Evolutionary conservation across 345 rosid species (phyloP).

Genomic region (Odontarrhena argentea): DNA sequence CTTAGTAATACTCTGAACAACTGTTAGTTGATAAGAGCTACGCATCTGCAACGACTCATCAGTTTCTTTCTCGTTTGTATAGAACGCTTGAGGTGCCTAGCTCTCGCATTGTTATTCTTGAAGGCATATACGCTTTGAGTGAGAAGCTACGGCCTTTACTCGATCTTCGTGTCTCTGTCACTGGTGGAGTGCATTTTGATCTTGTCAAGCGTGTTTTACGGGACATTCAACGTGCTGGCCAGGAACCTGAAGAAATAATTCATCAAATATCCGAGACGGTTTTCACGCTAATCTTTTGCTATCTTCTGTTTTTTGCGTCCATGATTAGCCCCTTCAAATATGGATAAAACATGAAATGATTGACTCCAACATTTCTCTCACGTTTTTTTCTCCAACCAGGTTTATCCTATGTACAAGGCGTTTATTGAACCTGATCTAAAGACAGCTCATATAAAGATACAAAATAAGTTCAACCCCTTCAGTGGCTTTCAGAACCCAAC

Average conservation of each 20-base stretch:
- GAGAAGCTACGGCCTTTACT: slow-evolving; percentile 84
- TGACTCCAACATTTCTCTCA: slow-evolving; percentile 19
- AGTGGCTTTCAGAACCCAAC: slow-evolving; percentile 96
- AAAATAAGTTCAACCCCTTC: slow-evolving; percentile 97
- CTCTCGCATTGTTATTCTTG: slow-evolving; percentile 88
- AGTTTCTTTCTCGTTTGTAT: slow-evolving; percentile 36
- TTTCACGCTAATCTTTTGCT: slow-evolving; percentile 34
- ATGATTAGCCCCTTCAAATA: slow-evolving; percentile 16
- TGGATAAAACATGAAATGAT: slow-evolving; percentile 5
- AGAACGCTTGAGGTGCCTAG: slow-evolving; percentile 92
- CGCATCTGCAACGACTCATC: slow-evolving; percentile 24
- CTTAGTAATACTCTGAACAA: slow-evolving; percentile 15
- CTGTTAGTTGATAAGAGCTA: slow-evolving; percentile 14
- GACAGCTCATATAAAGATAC: slow-evolving; percentile 94
- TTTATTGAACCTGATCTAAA: slow-evolving; percentile 97
- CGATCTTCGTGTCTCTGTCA: slow-evolving; percentile 95
- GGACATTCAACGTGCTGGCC: slow-evolving; percentile 97
- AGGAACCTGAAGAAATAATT: slow-evolving; percentile 98
- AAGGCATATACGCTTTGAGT: slow-evolving; percentile 94
- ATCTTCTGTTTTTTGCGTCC: slow-evolving; percentile 17
- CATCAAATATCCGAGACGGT: slow-evolving; percentile 99
- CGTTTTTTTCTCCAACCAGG: slow-evolving; percentile 49
- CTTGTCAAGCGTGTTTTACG: slow-evolving; percentile 95
- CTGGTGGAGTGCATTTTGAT: slow-evolving; percentile 97
- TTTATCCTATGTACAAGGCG: slow-evolving; percentile 99